A percentile compares a stretch with the other conserved stretches of the same genome.
Conservation (phyloP, 257 asterid species). For the Solanum chilense region DNA sequence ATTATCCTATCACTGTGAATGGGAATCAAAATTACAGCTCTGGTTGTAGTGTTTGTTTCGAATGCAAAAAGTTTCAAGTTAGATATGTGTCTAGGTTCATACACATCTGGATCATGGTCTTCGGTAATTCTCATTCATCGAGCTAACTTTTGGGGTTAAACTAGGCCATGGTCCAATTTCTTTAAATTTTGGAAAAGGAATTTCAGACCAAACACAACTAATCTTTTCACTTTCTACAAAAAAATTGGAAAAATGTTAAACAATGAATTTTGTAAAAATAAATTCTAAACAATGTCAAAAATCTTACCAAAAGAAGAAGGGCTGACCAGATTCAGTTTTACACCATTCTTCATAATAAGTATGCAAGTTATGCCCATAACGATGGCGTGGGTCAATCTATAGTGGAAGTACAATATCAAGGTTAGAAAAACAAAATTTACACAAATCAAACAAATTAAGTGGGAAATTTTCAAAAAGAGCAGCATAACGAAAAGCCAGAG, state of each 20-base stretch:
- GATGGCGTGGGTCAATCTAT: constrained; percentile 93
- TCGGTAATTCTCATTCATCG: background rate
- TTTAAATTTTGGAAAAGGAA: background rate
- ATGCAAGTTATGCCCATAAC: constrained; percentile 89
- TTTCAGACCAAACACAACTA: background rate
- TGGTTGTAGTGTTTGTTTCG: background rate
- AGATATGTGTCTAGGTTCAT: background rate
- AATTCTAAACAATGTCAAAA: background rate
- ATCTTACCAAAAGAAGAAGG: constrained; percentile 90
- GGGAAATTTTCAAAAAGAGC: background rate
- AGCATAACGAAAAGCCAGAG: background rate
- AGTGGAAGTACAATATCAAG: background rate
- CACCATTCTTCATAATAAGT: constrained; percentile 81
- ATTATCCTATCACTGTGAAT: background rate
- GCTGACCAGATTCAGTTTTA: constrained; percentile 67
- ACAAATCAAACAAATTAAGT: background rate
- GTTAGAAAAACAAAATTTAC: background rate
- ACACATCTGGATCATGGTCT: background rate
- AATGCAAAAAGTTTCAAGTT: background rate
- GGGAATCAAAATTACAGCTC: background rate
- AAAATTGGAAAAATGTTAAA: background rate
- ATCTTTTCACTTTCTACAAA: background rate
- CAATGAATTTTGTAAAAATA: background rate
- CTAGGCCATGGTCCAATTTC: background rate
- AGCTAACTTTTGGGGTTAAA: background rate